A percentile compares a stretch with the other conserved stretches of the same genome.
phyloP scores from a whole-genome alignment of 768 basidiomycete genomes.

The Hericium alpestre region DNA sequence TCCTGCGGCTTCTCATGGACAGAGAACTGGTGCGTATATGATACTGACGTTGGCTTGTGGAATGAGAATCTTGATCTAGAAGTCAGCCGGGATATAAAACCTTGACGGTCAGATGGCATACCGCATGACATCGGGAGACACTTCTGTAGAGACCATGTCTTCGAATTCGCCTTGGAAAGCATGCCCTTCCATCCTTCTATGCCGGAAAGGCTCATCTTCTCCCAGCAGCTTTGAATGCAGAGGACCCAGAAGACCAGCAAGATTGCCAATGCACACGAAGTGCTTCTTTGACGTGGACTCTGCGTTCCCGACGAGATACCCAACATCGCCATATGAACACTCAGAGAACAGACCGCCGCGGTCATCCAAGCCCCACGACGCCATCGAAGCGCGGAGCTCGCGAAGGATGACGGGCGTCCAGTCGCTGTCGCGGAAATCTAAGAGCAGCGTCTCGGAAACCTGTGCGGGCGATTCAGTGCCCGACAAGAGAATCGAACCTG shows the following conservation, averaged over 20 bases:
- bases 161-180: slow-evolving; percentile 4
- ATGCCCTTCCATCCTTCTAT: slow-evolving; percentile 1
- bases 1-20: slow-evolving; percentile 3
- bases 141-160: slow-evolving; percentile 1
- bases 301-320: background rate
- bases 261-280: slow-evolving; percentile 2
- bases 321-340: slow-evolving; percentile 4
- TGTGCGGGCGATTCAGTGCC: slow-evolving; percentile 7
- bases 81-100: no score
- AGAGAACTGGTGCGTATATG: slow-evolving; percentile 4
- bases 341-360: slow-evolving; percentile 2
- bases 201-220: slow-evolving; percentile 4
- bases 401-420: slow-evolving; percentile 2
- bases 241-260: background rate
- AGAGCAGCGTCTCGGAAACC: slow-evolving; percentile 5
- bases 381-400: slow-evolving; percentile 6
- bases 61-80: background rate
- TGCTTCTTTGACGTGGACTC: slow-evolving; percentile 2
- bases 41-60: background rate
- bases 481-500: slow-evolving; percentile 2
- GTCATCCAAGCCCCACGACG: slow-evolving; percentile 1
- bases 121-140: background rate
- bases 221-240: slow-evolving; percentile 1
- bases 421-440: slow-evolving; percentile 2
- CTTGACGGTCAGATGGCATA: background rate